Conservation (phyloP, 2,329 filamentous ascomycete genomes). For the Mycosphaerelloides madeirae region DNA sequence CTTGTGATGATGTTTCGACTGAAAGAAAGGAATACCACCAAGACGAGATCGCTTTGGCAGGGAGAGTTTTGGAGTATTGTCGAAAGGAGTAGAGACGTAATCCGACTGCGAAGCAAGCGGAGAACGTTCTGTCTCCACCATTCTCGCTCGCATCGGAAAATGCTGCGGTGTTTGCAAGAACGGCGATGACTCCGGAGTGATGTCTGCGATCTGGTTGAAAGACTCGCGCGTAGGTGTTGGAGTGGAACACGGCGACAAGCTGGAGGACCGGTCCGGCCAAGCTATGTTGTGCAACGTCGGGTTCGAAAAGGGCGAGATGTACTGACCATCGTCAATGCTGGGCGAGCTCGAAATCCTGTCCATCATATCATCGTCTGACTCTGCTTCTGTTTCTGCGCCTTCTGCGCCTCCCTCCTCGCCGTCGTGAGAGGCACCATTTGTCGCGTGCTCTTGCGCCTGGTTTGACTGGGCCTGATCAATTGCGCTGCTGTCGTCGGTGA, state of each 20-base stretch:
- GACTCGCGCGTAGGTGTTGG: constrained; percentile 25
- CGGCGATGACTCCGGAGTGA: constrained; percentile 38
- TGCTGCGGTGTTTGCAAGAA: constrained; percentile 39
- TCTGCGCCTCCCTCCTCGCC: constrained; percentile 30
- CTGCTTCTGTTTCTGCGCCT: constrained; percentile 32
- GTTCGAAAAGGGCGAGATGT: constrained; percentile 37
- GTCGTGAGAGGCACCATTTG: constrained; percentile 22
- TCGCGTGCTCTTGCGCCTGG: constrained; percentile 46
- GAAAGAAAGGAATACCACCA: constrained; percentile 13
- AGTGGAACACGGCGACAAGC: constrained; percentile 36
- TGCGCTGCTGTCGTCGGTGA: constrained; percentile 40
- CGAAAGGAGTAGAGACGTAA: constrained; percentile 15
- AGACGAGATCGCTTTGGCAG: constrained; percentile 6
- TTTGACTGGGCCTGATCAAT: constrained; percentile 48
- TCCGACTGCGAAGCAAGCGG: constrained; percentile 16
- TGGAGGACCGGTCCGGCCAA: constrained; percentile 42
- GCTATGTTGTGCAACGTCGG: constrained; percentile 7
- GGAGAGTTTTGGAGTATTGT: constrained; percentile 8
- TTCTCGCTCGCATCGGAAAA: constrained; percentile 29
- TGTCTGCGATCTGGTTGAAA: constrained; percentile 33
- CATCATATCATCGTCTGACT: constrained; percentile 74
- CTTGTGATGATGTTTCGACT: constrained; percentile 44
- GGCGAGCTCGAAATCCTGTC: constrained; percentile 98
- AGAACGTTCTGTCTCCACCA: constrained; percentile 20
- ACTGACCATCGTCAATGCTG: constrained; percentile 98